Conservation (phyloP, 2,329 filamentous ascomycete genomes). For the Pseudogymnoascus sp. region DNA sequence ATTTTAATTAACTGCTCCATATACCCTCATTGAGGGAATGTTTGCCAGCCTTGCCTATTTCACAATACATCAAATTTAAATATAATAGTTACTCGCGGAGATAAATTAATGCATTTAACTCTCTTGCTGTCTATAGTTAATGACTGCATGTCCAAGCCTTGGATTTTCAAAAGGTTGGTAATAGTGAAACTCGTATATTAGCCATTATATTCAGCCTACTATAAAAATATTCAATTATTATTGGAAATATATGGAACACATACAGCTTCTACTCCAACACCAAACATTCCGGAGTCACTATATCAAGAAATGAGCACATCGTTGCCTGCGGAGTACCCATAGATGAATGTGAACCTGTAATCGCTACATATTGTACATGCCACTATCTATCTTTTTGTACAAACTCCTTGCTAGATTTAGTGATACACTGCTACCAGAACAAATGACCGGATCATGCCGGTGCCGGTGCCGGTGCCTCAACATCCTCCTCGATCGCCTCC, state of each 20-base stretch:
- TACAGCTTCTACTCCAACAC: not conserved
- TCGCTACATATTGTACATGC: constrained; percentile 6
- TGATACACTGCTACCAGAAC: not conserved
- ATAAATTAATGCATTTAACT: not conserved
- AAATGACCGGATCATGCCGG: not conserved
- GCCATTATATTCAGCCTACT: constrained; percentile 6
- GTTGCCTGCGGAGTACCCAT: not conserved
- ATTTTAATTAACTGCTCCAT: not conserved
- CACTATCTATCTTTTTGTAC: constrained; percentile 4
- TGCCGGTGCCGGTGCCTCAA: not conserved
- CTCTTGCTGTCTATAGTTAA: no score
- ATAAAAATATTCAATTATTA: not conserved
- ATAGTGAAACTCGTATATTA: not conserved
- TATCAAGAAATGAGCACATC: not conserved
- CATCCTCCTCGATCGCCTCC: not conserved
- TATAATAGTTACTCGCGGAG: not conserved
- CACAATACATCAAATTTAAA: not conserved
- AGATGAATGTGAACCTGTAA: not conserved
- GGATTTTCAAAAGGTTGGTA: not conserved
- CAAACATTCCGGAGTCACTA: not conserved
- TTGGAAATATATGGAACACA: not conserved
- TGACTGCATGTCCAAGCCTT: not conserved
- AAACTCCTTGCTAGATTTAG: not conserved
- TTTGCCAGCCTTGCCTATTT: not conserved
- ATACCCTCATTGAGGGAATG: not conserved